These are phyloP conservation scores for Cercospora sp. DNA, from an alignment of 2,329 filamentous ascomycete species.

Conservation along the genomic window DNA sequence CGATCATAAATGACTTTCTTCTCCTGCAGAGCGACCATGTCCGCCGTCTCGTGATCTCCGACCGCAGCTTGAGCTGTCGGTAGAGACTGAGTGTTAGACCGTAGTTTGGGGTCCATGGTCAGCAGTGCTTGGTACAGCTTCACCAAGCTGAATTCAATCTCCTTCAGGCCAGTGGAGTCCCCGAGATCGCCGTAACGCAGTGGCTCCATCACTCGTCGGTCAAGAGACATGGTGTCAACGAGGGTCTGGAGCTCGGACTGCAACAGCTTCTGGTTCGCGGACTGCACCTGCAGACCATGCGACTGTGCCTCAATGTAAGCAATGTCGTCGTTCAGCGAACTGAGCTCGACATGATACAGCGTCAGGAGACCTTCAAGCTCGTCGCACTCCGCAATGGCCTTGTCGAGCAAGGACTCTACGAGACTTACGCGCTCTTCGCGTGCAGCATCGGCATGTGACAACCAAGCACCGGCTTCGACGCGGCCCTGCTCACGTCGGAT, in stretches of 20 bases:
- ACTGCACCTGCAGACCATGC: slow-evolving; percentile 94
- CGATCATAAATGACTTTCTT: slow-evolving; percentile 87
- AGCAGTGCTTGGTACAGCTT: slow-evolving; percentile 88
- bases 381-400: slow-evolving; percentile 91
- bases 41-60: slow-evolving; percentile 68
- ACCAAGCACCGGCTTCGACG: slow-evolving; percentile 89
- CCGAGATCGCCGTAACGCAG: slow-evolving; percentile 74
- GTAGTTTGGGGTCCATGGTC: slow-evolving; percentile 84
- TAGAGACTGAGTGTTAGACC: slow-evolving; percentile 52
- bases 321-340: slow-evolving; percentile 91
- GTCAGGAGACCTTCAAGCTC: slow-evolving; percentile 93
- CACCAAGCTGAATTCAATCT: slow-evolving; percentile 75
- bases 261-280: slow-evolving; percentile 91
- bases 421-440: slow-evolving; percentile 88
- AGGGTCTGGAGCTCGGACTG: slow-evolving; percentile 85
- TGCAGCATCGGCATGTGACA: slow-evolving; percentile 71
- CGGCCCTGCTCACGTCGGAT: slow-evolving; percentile 85
- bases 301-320: slow-evolving; percentile 96
- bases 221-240: slow-evolving; percentile 89
- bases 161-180: slow-evolving; percentile 67
- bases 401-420: slow-evolving; percentile 82
- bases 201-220: slow-evolving; percentile 70
- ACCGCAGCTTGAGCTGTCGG: slow-evolving; percentile 56
- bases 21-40: slow-evolving; percentile 91
- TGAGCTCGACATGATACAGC: slow-evolving; percentile 89